Evolutionary conservation across 805 yeast species (phyloP).

Genomic region (Cephaloascus albidus): DNA sequence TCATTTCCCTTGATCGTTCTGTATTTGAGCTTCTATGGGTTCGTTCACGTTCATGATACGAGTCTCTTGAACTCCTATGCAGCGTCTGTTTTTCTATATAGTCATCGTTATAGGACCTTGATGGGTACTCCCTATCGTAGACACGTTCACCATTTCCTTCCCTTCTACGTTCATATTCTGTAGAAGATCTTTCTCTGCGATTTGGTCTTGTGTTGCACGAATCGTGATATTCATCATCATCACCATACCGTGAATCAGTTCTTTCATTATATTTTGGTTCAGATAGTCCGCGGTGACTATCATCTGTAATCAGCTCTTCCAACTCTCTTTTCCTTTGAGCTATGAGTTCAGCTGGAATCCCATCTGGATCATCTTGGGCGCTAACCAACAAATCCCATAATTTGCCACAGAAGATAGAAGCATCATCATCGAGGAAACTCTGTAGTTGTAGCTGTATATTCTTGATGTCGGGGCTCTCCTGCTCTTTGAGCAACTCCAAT

Average conservation of each 20-base stretch:
- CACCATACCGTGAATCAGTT: not conserved
- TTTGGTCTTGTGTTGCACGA: not conserved
- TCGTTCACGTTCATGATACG: too few species aligned
- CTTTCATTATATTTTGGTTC: too few species aligned
- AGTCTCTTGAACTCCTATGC: too few species aligned
- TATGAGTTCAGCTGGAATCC: conserved; percentile 29
- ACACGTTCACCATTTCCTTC: not conserved
- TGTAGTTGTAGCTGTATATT: conserved; percentile 30
- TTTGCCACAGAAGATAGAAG: conserved; percentile 26
- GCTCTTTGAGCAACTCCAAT: conserved; percentile 27
- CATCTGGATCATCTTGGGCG: conserved; percentile 35
- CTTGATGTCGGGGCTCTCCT: conserved; percentile 26
- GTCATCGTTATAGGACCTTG: too few species aligned
- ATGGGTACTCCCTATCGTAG: too few species aligned
- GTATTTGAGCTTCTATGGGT: too few species aligned
- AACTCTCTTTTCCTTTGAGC: conserved; percentile 10
- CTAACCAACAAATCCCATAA: conserved; percentile 34
- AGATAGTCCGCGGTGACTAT: too few species aligned
- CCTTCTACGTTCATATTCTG: too few species aligned
- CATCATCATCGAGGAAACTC: conserved; percentile 34
- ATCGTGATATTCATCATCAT: not conserved
- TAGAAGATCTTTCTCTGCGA: not conserved
- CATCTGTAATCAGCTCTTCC: too few species aligned
- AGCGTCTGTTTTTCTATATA: too few species aligned
- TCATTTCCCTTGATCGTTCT: not conserved